These are phyloP conservation scores for Talaromyces sp. DNA, from an alignment of 2,329 filamentous ascomycete species.

Conservation along the genomic window DNA sequence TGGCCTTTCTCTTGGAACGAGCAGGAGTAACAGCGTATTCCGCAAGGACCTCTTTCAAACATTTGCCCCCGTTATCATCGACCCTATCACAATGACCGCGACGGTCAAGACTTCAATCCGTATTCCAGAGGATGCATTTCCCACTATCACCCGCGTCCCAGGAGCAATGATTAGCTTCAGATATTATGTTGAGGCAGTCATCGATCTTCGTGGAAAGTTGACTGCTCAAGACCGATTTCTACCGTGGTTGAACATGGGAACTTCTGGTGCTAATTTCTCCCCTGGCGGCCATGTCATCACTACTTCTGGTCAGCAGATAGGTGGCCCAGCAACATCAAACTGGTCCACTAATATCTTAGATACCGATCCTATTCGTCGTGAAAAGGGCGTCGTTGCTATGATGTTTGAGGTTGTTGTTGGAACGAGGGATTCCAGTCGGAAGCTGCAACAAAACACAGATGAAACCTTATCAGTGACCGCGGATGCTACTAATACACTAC, in stretches of 20 bases:
- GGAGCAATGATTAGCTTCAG: slow-evolving; percentile 93
- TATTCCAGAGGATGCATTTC: slow-evolving; percentile 85
- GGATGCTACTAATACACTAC: slow-evolving; percentile 13
- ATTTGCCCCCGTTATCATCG: slow-evolving; percentile 81
- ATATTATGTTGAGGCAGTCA: slow-evolving; percentile 87
- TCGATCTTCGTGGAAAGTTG: slow-evolving; percentile 86
- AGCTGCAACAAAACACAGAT: slow-evolving; percentile 44
- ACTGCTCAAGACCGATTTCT: slow-evolving; percentile 67
- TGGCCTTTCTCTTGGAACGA: slow-evolving; percentile 80
- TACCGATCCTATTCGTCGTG: slow-evolving; percentile 77
- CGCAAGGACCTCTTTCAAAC: slow-evolving; percentile 90
- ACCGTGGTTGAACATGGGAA: slow-evolving; percentile 53
- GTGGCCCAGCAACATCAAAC: slow-evolving; percentile 38
- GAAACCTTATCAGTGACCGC: slow-evolving; percentile 28
- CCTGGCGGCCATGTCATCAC: slow-evolving; percentile 37
- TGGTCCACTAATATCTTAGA: slow-evolving; percentile 69
- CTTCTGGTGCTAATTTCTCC: slow-evolving; percentile 43
- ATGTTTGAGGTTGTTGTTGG: slow-evolving; percentile 85
- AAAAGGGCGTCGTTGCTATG: slow-evolving; percentile 87
- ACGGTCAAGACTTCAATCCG: slow-evolving; percentile 79
- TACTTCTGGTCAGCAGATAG: slow-evolving; percentile 28
- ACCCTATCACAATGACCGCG: slow-evolving; percentile 72
- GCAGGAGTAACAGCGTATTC: slow-evolving; percentile 85
- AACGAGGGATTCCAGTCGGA: slow-evolving; percentile 69
- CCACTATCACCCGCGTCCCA: slow-evolving; percentile 84